These are phyloP conservation scores for Trichosanthes cucumerina DNA, from an alignment of 306 rosid species.

Conservation along the genomic window DNA sequence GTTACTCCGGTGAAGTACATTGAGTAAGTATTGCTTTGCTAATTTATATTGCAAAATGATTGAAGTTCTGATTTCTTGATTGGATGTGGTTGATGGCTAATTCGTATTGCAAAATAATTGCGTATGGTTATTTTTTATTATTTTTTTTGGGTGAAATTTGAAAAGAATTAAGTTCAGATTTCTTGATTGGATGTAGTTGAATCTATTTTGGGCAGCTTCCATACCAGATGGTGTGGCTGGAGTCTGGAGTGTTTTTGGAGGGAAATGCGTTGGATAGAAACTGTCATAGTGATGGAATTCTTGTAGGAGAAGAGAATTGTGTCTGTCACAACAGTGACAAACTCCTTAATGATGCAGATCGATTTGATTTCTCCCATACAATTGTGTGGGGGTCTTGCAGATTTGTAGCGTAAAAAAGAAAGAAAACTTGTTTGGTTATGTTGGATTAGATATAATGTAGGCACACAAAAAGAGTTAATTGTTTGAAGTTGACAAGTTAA, in stretches of 20 bases:
- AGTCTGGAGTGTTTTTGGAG: not conserved
- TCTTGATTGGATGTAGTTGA: constrained; percentile 2
- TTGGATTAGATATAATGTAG: constrained; percentile 5
- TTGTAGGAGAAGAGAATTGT: not conserved
- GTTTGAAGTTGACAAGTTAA: not conserved
- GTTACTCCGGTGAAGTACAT: not conserved
- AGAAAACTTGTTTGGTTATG: not conserved
- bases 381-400: not conserved
- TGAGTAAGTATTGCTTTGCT: constrained; percentile 5
- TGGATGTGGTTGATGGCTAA: not conserved
- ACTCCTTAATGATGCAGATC: not conserved
- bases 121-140: not conserved
- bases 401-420: not conserved
- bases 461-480: not conserved
- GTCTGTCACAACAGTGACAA: constrained; percentile 5
- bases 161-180: not conserved
- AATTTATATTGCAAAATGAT: not conserved
- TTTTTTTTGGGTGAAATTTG: not conserved
- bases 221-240: not conserved
- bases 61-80: not conserved
- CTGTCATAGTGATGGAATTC: not conserved
- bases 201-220: constrained; percentile 1
- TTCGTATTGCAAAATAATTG: not conserved
- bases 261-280: not conserved
- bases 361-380: not conserved